These are phyloP conservation scores for Sideroxylon spinosum DNA, from an alignment of 179 eudicot species.

Conservation along the genomic window DNA sequence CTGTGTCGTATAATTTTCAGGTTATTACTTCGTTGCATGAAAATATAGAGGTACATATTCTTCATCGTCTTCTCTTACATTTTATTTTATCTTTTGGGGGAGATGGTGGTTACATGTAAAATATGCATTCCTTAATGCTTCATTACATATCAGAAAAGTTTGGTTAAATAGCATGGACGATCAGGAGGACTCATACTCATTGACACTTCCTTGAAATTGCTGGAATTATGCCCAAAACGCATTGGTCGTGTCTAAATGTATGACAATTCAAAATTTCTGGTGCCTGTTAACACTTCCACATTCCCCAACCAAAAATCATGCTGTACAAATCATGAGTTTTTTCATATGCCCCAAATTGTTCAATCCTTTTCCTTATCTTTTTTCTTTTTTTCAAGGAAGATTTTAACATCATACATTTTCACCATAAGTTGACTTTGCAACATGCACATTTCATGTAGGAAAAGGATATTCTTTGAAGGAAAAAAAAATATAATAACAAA, in stretches of 20 bases:
- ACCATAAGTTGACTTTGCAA: not conserved
- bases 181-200: not conserved
- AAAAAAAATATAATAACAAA: not conserved
- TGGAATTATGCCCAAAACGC: not conserved
- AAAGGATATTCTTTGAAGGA: not conserved
- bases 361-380: not conserved
- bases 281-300: not conserved
- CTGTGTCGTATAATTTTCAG: slow-evolving; percentile 30
- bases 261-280: not conserved
- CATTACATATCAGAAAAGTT: not conserved
- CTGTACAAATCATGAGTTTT: not conserved
- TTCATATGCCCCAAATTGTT: not conserved
- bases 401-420: not conserved
- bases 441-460: not conserved
- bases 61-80: not conserved
- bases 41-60: slow-evolving; percentile 51
- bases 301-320: not conserved
- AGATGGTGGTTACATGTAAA: not conserved
- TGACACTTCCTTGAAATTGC: not conserved
- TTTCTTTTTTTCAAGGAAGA: not conserved
- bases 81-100: not conserved
- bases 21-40: slow-evolving; percentile 54
- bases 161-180: not conserved
- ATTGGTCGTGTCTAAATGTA: not conserved
- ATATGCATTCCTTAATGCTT: not conserved